Evolutionary conservation across 805 yeast genomes (phyloP).

Genomic region (Lachancea lanzarotensis): DNA sequence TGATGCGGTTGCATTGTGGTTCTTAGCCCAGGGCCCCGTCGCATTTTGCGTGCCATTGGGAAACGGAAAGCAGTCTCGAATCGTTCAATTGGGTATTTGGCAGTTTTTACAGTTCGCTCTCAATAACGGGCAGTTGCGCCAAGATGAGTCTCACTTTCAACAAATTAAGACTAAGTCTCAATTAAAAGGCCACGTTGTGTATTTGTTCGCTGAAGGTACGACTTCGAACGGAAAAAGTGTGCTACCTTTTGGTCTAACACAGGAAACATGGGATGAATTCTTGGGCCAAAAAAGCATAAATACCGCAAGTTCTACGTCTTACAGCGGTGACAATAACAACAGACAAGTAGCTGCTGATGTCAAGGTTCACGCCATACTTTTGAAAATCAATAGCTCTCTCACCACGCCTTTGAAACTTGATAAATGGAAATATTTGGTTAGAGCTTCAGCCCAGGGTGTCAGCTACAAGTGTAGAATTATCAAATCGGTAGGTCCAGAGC

Average conservation of each 20-base stretch:
- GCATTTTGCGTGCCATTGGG: slow-evolving; percentile 9
- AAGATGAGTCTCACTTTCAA: neutral
- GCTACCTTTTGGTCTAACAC: slow-evolving; percentile 44
- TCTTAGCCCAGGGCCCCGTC: slow-evolving; percentile 22
- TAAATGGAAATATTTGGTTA: slow-evolving; percentile 13
- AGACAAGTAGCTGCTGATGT: neutral
- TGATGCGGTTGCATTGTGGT: slow-evolving; percentile 37
- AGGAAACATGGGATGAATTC: slow-evolving; percentile 17
- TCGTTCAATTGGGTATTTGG: slow-evolving; percentile 13
- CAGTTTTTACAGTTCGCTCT: slow-evolving; percentile 20
- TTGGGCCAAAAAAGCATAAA: slow-evolving; percentile 5
- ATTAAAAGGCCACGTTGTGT: slow-evolving; percentile 16
- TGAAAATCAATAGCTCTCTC: slow-evolving; percentile 29
- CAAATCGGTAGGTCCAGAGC: slow-evolving; percentile 18
- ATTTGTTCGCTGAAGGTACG: slow-evolving; percentile 72
- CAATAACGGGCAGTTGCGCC: slow-evolving; percentile 7
- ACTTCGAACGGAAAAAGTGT: slow-evolving; percentile 77
- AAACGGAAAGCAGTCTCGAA: slow-evolving; percentile 9
- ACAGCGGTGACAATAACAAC: neutral
- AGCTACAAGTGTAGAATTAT: slow-evolving; percentile 22
- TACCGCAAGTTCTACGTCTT: neutral
- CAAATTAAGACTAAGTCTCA: neutral
- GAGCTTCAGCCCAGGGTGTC: slow-evolving; percentile 18
- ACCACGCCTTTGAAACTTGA: slow-evolving; percentile 28
- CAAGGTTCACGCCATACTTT: slow-evolving; percentile 21